Evolutionary conservation across 495 filamentous ascomycete genomes (phyloP), one percentile per base, ranked within the genome.

Genomic region (Penicillium simplicissimum): DNA sequence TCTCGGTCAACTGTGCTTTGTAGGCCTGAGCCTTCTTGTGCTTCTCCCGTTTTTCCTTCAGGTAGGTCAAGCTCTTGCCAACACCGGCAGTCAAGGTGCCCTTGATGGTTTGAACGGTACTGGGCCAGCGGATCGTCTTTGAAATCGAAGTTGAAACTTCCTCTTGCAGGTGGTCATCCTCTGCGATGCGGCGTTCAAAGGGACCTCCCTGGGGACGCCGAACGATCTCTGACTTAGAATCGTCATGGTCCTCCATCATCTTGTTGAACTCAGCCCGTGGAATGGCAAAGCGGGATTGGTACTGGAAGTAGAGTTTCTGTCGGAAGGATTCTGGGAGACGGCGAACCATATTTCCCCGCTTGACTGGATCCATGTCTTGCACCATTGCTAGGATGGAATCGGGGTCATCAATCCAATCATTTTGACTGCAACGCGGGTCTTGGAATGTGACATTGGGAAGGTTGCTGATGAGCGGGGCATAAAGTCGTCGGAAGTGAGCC

Each of bases 331-430:
- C 92, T 0, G 95, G 96, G 13, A 98, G 79, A 25, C 95, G 88
- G 11, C 96, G 87, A 9, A 98, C 93, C 90, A 98, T 98, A 71
- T 98, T 98, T 21, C 90, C 93, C 45, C 95, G 86, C 68, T 88
- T 91, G 47, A 90, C 73, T 0, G 92, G 92, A 65, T 96, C 90
- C 90, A 96, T 93, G 70, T 98, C 93, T 71, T 98, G 95, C 28
- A 72, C 80, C 43, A 98, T 77, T 21, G 76, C 80, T 28, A 85
- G 72, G 61, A 89, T 84, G 43, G 78, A 74, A 8, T 84, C 77
- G 0, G 84, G 81, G 68, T 90, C 87, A 62, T 84, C 76, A 23
- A 87, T 79, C 89, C 90, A 93, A 60, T 87, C 81, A 4, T 75
- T 69, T 34, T 82, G 76, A 53, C 76, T 83, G 63, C 84, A 85